Evolutionary conservation across 164 flowering plant genomes (phyloP).

Genomic region (Annona squamosa): DNA sequence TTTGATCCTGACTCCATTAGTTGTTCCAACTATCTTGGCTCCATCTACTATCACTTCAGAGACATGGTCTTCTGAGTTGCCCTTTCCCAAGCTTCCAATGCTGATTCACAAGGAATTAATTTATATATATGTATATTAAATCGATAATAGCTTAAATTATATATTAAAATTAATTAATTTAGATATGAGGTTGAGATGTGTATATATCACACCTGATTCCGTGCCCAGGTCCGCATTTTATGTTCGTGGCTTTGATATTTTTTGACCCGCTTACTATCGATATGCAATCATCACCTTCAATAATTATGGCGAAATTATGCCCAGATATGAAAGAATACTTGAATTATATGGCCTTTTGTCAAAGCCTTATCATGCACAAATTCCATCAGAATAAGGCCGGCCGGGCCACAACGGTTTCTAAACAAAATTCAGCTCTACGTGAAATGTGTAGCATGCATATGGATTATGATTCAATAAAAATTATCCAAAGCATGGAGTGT

Average conservation of each 20-base stretch:
- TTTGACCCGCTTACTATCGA: constrained; percentile 41
- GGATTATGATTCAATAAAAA: too few relatives aligned
- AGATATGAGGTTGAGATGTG: background rate
- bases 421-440: too few relatives aligned
- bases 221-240: constrained; percentile 66
- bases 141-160: background rate
- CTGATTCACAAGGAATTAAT: constrained; percentile 17
- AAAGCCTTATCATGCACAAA: too few relatives aligned
- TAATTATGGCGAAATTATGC: background rate
- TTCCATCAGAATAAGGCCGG: background rate
- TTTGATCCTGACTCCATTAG: constrained; percentile 58
- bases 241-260: constrained; percentile 26
- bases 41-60: constrained; percentile 37
- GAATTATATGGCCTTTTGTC: background rate
- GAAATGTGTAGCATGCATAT: too few relatives aligned
- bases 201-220: constrained; percentile 45
- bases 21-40: constrained; percentile 39
- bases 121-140: background rate
- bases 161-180: background rate
- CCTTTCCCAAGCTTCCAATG: constrained; percentile 54
- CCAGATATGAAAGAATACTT: background rate
- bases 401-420: background rate
- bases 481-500: too few relatives aligned
- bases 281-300: constrained; percentile 57
- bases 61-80: constrained; percentile 36